Evolutionary conservation across 208 protist genomes (phyloP), one percentile per base, ranked within the genome.

Genomic region (Crithidia fasciculata): DNA sequence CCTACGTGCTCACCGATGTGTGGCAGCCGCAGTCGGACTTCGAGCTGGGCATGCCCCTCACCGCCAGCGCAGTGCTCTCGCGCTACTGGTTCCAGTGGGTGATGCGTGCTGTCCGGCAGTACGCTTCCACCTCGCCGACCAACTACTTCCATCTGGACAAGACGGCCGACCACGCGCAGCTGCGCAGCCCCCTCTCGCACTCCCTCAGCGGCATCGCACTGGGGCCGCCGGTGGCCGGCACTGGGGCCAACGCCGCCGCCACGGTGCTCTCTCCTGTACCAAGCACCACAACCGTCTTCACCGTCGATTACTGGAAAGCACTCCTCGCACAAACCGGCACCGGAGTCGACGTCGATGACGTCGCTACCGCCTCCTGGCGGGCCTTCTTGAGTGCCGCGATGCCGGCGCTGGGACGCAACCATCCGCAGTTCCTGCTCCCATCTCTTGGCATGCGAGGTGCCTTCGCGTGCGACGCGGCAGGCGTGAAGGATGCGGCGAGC

Each of bases 21-120:
- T 96, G 92, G 90, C 57, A 85, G 15, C 89, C 92, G 15, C 60
- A 66, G 16, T 83, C 73, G 5, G 63, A 88, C 18, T 80, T 76
- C 37, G 85, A 95, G 78, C 41, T 92, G 9, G 84, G 63, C 16
- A 52, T 86, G 39, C 86, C 90, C 57, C 66, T 96, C n/a, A 85
- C 91, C 15, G 76, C 86, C 7, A 71, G 82, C 44, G 66, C 72
- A 0, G 62, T 43, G 10, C 66, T 93, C 28, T 88, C 85, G 1
- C 72, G 60, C 37, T 53, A 81, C 36, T 96, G 89, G 90, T 87
- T 85, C 56, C 61, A 60, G 18, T 93, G 86, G 89, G 41, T 79
- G 18, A 5, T 72, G 37, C 44, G 70, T 8, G 85, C 80, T 12
- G 18, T 95, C 2, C 12, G 12, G 4, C 40, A 53, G 12, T 91